Conservation (phyloP, 495 filamentous ascomycete genomes). For the Jackrogersella minutella region DNA sequence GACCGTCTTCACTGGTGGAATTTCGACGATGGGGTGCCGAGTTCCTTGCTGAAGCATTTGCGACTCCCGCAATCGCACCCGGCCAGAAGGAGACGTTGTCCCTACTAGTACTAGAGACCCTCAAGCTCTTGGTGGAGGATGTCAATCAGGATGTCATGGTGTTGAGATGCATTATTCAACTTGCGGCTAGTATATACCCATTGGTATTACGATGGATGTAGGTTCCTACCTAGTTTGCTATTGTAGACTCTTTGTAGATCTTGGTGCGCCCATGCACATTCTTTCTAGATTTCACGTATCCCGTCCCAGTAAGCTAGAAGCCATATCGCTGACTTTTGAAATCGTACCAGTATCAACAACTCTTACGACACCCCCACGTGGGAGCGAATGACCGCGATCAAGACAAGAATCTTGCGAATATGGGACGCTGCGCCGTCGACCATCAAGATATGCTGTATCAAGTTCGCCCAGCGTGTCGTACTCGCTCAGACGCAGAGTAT, state of each 20-base stretch:
- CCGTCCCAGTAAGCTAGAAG: slow-evolving; percentile 26
- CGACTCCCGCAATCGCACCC: slow-evolving; percentile 76
- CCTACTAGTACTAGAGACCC: slow-evolving; percentile 72
- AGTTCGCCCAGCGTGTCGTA: slow-evolving; percentile 92
- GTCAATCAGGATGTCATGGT: slow-evolving; percentile 77
- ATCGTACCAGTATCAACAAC: slow-evolving; percentile 74
- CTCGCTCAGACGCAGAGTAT: slow-evolving; percentile 87
- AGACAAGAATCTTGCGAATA: slow-evolving; percentile 82
- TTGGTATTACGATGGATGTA: slow-evolving; percentile 93
- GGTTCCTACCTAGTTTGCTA: slow-evolving; percentile 53
- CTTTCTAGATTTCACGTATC: slow-evolving; percentile 13
- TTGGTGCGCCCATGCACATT: slow-evolving; percentile 21
- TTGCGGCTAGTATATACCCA: slow-evolving; percentile 89
- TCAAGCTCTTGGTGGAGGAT: slow-evolving; percentile 76
- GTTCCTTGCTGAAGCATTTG: slow-evolving; percentile 95
- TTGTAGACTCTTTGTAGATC: slow-evolving; percentile 42
- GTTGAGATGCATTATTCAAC: slow-evolving; percentile 82
- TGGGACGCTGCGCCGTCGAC: slow-evolving; percentile 84
- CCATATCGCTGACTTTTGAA: slow-evolving; percentile 44
- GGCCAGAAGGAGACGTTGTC: slow-evolving; percentile 80
- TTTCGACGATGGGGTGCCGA: slow-evolving; percentile 95
- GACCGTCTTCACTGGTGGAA: slow-evolving; percentile 74
- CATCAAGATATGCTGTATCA: slow-evolving; percentile 92
- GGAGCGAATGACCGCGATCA: slow-evolving; percentile 89
- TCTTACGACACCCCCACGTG: slow-evolving; percentile 79